These are phyloP conservation scores for Oryza brachyantha DNA, from an alignment of 176 grass and related monocot species.

Conservation along the genomic window DNA sequence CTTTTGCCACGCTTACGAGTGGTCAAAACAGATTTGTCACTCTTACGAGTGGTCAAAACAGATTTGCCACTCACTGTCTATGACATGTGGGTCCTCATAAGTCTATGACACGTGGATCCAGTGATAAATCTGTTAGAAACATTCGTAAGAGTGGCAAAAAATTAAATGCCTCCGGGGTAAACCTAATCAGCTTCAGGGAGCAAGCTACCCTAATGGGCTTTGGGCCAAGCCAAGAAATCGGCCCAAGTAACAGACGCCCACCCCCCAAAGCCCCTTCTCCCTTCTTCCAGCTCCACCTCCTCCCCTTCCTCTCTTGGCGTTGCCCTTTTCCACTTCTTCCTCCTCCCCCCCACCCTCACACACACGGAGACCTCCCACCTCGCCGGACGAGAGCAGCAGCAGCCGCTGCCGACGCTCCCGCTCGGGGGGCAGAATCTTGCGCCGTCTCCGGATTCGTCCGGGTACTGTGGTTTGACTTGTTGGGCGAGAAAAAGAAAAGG, in stretches of 20 bases:
- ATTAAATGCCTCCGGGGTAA: too few relatives aligned
- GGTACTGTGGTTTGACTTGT: background rate
- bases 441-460: background rate
- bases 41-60: too few relatives aligned
- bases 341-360: background rate
- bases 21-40: too few relatives aligned
- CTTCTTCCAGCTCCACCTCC: background rate
- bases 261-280: background rate
- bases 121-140: too few relatives aligned
- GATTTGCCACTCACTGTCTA: too few relatives aligned
- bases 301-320: background rate
- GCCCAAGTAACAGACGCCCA: background rate
- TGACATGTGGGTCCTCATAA: too few relatives aligned
- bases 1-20: too few relatives aligned
- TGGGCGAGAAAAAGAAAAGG: constrained; percentile 18
- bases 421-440: background rate
- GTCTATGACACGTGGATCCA: too few relatives aligned
- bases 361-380: constrained; percentile 32
- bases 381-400: background rate
- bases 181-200: too few relatives aligned
- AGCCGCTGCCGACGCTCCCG: background rate
- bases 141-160: too few relatives aligned
- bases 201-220: too few relatives aligned
- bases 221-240: too few relatives aligned
- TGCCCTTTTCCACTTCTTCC: constrained; percentile 14